phyloP scores from a whole-genome alignment of 805 yeast genomes.

The Yarrowia osloensis region DNA sequence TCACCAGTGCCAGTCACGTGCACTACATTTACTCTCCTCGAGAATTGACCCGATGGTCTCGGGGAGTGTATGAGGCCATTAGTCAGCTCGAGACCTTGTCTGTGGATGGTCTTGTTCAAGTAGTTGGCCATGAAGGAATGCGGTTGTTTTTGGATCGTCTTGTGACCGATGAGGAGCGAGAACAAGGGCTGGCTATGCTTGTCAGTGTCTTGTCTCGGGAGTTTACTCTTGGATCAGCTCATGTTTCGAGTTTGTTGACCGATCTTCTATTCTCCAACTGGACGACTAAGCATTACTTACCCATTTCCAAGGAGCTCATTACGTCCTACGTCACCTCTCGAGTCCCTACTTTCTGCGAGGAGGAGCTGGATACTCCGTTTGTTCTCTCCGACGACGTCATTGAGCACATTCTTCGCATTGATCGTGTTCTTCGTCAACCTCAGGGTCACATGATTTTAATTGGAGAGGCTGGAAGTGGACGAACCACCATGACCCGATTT shows the following conservation, averaged over 20 bases:
- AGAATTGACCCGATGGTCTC: conserved; percentile 83
- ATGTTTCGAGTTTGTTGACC: conserved; percentile 43
- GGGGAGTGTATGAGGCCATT: conserved; percentile 65
- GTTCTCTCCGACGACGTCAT: conserved; percentile 69
- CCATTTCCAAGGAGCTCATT: conserved; percentile 55
- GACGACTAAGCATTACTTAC: conserved; percentile 63
- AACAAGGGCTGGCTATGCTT: conserved; percentile 50
- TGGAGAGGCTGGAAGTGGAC: conserved; percentile 83
- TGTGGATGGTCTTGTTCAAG: conserved; percentile 53
- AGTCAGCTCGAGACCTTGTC: conserved; percentile 44
- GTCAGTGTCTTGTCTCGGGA: conserved; percentile 41
- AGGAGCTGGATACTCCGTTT: conserved; percentile 62
- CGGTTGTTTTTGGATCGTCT: conserved; percentile 78
- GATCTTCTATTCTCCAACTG: conserved; percentile 75
- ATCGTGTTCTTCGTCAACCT: conserved; percentile 75
- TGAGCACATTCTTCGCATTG: conserved; percentile 75
- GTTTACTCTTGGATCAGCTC: conserved; percentile 53
- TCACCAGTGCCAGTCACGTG: conserved; percentile 41
- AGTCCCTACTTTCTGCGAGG: conserved; percentile 72
- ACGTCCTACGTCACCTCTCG: conserved; percentile 61
- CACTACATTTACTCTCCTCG: conserved; percentile 86
- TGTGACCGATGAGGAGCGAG: conserved; percentile 49
- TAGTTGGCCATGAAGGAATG: conserved; percentile 82
- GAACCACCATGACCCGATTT: conserved; percentile 68
- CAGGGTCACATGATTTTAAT: conserved; percentile 89